These are phyloP conservation scores for Vaccinium corymbosum DNA, from an alignment of 148 eudicot genomes.

Conservation along the genomic window DNA sequence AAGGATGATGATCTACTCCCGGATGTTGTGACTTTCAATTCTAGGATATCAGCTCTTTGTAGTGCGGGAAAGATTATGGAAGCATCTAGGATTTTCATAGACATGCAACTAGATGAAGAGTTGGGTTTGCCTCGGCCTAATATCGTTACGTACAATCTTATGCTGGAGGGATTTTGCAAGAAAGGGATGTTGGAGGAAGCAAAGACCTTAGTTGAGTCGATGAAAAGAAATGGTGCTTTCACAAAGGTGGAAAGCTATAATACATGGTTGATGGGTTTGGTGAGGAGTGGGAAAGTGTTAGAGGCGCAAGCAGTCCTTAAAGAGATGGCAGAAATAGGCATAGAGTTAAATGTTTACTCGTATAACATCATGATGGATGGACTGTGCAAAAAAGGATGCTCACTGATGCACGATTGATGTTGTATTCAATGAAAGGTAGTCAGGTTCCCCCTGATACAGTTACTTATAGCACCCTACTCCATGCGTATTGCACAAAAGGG, in stretches of 20 bases:
- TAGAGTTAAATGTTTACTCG: conserved; percentile 54
- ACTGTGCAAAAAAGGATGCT: conserved; percentile 71
- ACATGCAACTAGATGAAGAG: conserved; percentile 78
- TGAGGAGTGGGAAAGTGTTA: conserved; percentile 61
- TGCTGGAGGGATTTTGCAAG: conserved; percentile 75
- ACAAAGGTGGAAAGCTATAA: conserved; percentile 60
- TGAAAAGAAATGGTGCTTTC: conserved; percentile 48
- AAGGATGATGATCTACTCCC: conserved; percentile 71
- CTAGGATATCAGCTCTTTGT: conserved; percentile 83
- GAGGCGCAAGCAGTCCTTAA: conserved; percentile 57
- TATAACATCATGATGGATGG: conserved; percentile 73
- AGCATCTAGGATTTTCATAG: conserved; percentile 85
- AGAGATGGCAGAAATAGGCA: conserved; percentile 51
- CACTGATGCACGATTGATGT: conserved; percentile 58
- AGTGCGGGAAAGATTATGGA: conserved; percentile 69
- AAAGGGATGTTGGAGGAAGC: conserved; percentile 88
- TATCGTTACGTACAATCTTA: conserved; percentile 56
- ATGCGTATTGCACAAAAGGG: conserved; percentile 76
- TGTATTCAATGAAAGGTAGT: conserved; percentile 48
- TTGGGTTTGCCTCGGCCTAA: conserved; percentile 73
- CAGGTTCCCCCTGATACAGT: conserved; percentile 64
- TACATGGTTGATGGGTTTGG: conserved; percentile 69
- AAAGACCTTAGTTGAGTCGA: conserved; percentile 50
- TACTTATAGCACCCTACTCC: conserved; percentile 70
- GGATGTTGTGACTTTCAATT: conserved; percentile 83